A percentile compares a stretch with the other conserved stretches of the same genome.
Conservation (phyloP, 768 basidiomycete genomes). For the Leccinellum rugosiceps region DNA sequence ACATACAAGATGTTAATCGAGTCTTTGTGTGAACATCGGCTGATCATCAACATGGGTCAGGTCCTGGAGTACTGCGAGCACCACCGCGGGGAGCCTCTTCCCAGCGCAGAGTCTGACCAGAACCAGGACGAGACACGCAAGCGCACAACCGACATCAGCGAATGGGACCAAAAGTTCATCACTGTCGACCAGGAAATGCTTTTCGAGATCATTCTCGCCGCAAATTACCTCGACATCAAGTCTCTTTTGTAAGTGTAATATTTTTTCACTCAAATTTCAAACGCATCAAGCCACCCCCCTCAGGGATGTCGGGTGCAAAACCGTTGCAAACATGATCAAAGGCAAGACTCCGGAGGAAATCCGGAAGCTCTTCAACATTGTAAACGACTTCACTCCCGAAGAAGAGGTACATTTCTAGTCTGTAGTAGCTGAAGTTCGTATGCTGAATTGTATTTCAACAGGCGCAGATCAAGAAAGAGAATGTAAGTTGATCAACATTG, state of each 20-base stretch:
- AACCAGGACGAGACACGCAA: slow-evolving; percentile 93
- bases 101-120: slow-evolving; percentile 74
- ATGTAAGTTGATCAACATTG: slow-evolving; percentile 52
- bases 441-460: slow-evolving; percentile 28
- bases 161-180: slow-evolving; percentile 99
- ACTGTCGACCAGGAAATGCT: slow-evolving; percentile 99
- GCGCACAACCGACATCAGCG: slow-evolving; percentile 96
- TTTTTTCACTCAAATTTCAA: not conserved
- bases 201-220: slow-evolving; percentile 98
- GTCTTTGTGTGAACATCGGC: not conserved
- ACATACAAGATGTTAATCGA: slow-evolving; percentile 5
- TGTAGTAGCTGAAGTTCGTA: not conserved
- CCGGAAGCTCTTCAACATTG: slow-evolving; percentile 96
- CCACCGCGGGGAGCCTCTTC: slow-evolving; percentile 96
- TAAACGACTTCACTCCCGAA: slow-evolving; percentile 98
- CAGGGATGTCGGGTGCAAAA: slow-evolving; percentile 97
- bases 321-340: slow-evolving; percentile 99
- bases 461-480: slow-evolving; percentile 99
- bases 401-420: slow-evolving; percentile 70
- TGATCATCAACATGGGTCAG: slow-evolving; percentile 38
- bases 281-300: not conserved
- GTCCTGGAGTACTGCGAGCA: slow-evolving; percentile 99
- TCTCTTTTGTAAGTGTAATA: slow-evolving; percentile 74
- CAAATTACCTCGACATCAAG: slow-evolving; percentile 99
- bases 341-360: slow-evolving; percentile 99